Evolutionary conservation across 495 filamentous ascomycete genomes (phyloP).

Genomic region (Hypoxylon fragiforme): DNA sequence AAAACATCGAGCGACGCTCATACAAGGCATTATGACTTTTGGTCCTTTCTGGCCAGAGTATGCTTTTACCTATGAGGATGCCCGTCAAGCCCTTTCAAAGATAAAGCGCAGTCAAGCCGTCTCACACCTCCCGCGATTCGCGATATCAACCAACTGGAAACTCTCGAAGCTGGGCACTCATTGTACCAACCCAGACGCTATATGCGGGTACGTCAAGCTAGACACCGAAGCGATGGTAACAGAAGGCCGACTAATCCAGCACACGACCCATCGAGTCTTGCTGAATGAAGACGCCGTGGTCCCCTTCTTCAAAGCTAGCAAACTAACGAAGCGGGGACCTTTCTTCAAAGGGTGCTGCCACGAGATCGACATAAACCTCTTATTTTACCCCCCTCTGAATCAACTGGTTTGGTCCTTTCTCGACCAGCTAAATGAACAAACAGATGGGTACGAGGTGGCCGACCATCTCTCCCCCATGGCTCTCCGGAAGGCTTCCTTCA

Average conservation of each 20-base stretch:
- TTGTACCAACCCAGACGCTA: slow-evolving; percentile 21
- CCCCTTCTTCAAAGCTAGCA: slow-evolving; percentile 3
- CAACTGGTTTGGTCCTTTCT: background rate
- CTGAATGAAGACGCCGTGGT: slow-evolving; percentile 8
- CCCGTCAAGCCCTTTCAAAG: background rate
- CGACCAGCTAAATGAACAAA: slow-evolving; percentile 1
- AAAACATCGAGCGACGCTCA: background rate
- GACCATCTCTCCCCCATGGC: too few species aligned
- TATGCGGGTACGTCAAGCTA: slow-evolving; percentile 22
- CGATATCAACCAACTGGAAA: slow-evolving; percentile 25
- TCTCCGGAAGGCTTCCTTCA: background rate
- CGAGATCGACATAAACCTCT: background rate
- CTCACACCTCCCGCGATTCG: background rate
- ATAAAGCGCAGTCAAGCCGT: background rate
- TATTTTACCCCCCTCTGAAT: background rate
- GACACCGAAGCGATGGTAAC: slow-evolving; percentile 14
- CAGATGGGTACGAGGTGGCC: background rate
- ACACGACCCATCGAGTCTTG: slow-evolving; percentile 14
- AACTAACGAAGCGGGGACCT: slow-evolving; percentile 4
- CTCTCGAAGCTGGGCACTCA: slow-evolving; percentile 11
- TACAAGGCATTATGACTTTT: slow-evolving; percentile 13
- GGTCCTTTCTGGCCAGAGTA: slow-evolving; percentile 21
- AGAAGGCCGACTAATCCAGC: slow-evolving; percentile 3
- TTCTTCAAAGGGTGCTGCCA: slow-evolving; percentile 18
- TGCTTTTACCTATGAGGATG: slow-evolving; percentile 1